Conservation (phyloP, 2,329 filamentous ascomycete species). For the Rutstroemia sp. region DNA sequence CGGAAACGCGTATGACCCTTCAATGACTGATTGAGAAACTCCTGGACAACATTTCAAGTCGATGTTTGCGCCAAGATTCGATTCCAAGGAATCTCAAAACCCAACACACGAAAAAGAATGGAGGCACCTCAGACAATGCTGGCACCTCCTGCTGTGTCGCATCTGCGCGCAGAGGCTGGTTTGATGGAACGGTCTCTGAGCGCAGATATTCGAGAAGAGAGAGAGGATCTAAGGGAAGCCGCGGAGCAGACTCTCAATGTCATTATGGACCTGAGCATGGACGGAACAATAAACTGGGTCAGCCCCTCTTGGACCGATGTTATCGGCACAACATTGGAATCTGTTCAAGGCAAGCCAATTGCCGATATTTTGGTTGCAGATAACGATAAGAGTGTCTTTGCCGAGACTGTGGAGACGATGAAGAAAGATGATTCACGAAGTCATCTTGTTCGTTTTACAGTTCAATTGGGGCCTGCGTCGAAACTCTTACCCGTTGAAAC, state of each 20-base stretch:
- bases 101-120: slow-evolving; percentile 1
- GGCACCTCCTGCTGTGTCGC: slow-evolving; percentile 27
- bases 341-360: slow-evolving; percentile 69
- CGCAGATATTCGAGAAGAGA: slow-evolving; percentile 85
- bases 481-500: slow-evolving; percentile 45
- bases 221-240: slow-evolving; percentile 88
- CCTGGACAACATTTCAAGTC: slow-evolving; percentile 1
- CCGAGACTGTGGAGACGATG: slow-evolving; percentile 80
- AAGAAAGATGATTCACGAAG: slow-evolving; percentile 88
- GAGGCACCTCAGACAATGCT: slow-evolving; percentile 23
- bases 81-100: slow-evolving; percentile 9
- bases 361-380: slow-evolving; percentile 71
- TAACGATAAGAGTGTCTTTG: slow-evolving; percentile 66
- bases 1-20: slow-evolving; percentile 1
- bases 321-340: slow-evolving; percentile 68
- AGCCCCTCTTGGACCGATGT: slow-evolving; percentile 95
- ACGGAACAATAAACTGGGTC: slow-evolving; percentile 89
- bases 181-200: slow-evolving; percentile 63
- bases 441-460: slow-evolving; percentile 76
- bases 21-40: neutral
- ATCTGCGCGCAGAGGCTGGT: slow-evolving; percentile 26
- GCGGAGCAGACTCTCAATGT: slow-evolving; percentile 95
- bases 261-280: slow-evolving; percentile 86
- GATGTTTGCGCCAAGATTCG: slow-evolving; percentile 5
- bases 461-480: slow-evolving; percentile 62